Conservation (phyloP, 768 basidiomycete species). For the Chlorophyllum brunneum region DNA sequence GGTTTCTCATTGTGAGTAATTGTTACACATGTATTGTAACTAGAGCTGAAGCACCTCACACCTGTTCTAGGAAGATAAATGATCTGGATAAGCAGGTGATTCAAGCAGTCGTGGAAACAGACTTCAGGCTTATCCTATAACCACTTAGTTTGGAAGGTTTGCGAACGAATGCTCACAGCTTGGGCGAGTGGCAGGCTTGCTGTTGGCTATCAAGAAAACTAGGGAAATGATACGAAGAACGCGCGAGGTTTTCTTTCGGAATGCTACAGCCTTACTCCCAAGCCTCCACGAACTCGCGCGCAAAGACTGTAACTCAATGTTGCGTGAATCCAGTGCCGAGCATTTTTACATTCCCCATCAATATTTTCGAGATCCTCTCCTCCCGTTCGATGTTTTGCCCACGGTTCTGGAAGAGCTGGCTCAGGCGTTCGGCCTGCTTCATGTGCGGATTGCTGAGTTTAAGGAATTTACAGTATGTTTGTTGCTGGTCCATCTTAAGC, state of each 20-base stretch:
- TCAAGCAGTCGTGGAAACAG: not conserved
- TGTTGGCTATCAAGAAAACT: conserved; percentile 4
- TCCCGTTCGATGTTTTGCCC: not conserved
- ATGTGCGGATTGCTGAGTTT: conserved; percentile 6
- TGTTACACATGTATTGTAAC: not conserved
- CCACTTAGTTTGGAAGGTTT: not conserved
- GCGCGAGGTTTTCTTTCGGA: conserved; percentile 9
- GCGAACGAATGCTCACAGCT: not conserved
- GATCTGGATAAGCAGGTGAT: conserved; percentile 7
- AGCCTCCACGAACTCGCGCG: conserved; percentile 7
- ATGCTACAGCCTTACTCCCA: conserved; percentile 3
- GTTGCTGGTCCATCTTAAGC: too few species aligned
- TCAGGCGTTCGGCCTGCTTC: not conserved
- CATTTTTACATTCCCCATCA: conserved; percentile 2
- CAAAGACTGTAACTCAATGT: not conserved
- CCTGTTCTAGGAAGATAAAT: conserved; percentile 2
- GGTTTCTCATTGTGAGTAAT: conserved; percentile 1
- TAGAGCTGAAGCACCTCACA: not conserved
- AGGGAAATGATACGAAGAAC: conserved; percentile 5
- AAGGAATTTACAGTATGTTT: conserved; percentile 4
- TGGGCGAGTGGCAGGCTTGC: conserved; percentile 7
- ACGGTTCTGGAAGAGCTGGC: conserved; percentile 7
- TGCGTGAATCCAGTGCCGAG: not conserved
- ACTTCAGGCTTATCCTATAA: not conserved
- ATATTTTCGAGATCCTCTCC: not conserved